Evolutionary conservation across 1,139 yeast genomes (phyloP).

Genomic region (Candida sanyaensis): DNA sequence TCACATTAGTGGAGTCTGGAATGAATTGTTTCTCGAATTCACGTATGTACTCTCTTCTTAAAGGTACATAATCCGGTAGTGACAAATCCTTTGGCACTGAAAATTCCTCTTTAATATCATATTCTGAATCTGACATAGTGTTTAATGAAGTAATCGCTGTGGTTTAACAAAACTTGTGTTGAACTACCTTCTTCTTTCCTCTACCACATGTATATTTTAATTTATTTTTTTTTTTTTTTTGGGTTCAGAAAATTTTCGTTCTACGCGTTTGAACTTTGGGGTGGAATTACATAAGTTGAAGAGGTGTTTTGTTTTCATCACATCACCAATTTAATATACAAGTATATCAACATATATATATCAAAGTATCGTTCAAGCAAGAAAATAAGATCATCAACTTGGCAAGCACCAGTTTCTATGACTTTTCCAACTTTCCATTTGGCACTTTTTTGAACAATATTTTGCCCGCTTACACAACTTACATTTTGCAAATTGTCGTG

Average conservation of each 20-base stretch:
- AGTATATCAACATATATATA: no score
- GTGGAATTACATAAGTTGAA: no score
- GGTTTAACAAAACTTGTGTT: neutral
- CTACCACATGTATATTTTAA: neutral
- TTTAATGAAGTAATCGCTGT: neutral
- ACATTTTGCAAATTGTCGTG: conserved; percentile 93
- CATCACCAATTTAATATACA: no score
- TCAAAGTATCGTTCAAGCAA: no score
- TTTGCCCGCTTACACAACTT: conserved; percentile 92
- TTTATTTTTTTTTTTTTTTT: neutral
- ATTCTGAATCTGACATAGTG: neutral
- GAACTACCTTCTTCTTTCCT: neutral
- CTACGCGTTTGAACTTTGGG: no score
- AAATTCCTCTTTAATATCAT: neutral
- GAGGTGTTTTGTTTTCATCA: no score
- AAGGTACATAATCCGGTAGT: conserved; percentile 14
- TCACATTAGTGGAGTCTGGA: conserved; percentile 1
- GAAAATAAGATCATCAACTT: conserved; percentile 17
- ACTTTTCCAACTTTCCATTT: conserved; percentile 86
- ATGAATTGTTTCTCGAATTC: conserved; percentile 12
- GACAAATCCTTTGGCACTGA: conserved; percentile 9
- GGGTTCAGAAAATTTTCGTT: no score
- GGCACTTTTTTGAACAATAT: conserved; percentile 92
- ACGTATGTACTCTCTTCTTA: conserved; percentile 6
- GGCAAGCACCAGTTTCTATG: conserved; percentile 94